Evolutionary conservation across 768 basidiomycete genomes (phyloP), one percentile per base, ranked within the genome.

Genomic region (Suillus americanus): DNA sequence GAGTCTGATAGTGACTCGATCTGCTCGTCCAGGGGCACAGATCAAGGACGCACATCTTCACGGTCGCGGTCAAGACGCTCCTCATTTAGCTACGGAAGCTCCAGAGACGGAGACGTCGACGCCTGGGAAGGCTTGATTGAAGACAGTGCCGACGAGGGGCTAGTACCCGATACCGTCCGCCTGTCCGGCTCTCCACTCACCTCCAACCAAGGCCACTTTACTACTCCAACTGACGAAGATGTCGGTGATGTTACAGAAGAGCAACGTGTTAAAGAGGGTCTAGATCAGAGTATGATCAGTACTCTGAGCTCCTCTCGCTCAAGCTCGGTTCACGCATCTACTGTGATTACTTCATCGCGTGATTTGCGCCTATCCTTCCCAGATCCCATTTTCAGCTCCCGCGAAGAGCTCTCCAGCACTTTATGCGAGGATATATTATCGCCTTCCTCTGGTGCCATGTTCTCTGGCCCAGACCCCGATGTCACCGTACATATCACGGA

Each of bases 221-320:
- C 77, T 63, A 67, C 70, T 62, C 66, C 72, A 59, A 68, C 67
- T 63, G 73, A 73, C 48, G 76, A 79, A 37, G 74, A 77, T 55
- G 23, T 12, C 40, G 57, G 37, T 38, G 82, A 84, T 68, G 78
- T 80, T 18, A 78, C 77, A 41, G 91, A 92, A 74, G 90, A 93
- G 68, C 80, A 86, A 68, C 82, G 84, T 50, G 86, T 92, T 69
- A 88, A 85, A 69, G 89, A 87, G 69, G 91, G 85, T 25, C 83
- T 93, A 64, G 89, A 93, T 75, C 91, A 93, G 78, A 93, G 91
- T 78, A 85, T 92, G 79, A 82, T 90, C 71, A 89, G 91, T 76
- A 93, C 91, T 18, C 82, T 93, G 66, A 89, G 85, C 77, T 82
- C 86, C 57, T 92, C 91, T 63, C 87, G 90, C 68, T 85, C 89